phyloP scores from a whole-genome alignment of 768 basidiomycete species.

The Hypholoma fasciculare region DNA sequence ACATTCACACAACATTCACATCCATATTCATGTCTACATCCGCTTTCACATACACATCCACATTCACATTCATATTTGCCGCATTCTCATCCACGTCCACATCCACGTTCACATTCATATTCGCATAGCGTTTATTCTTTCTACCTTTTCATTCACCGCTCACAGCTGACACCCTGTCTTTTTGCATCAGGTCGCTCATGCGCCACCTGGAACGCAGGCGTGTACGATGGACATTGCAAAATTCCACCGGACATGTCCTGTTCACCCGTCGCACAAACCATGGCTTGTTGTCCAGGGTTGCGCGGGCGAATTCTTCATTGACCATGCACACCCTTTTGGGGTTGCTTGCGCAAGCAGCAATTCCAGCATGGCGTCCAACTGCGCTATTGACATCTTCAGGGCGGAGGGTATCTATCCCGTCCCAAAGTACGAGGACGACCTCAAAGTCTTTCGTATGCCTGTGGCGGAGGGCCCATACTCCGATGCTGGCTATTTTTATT shows the following conservation, averaged over 20 bases:
- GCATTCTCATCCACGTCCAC: no score
- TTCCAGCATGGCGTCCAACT: no score
- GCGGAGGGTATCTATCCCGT: conserved; percentile 5
- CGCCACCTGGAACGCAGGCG: conserved; percentile 29
- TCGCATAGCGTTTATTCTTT: no score
- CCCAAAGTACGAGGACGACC: conserved; percentile 2
- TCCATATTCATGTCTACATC: no score
- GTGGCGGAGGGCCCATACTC: no score
- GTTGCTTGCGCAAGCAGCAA: conserved; percentile 25
- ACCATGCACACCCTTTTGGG: conserved; percentile 30
- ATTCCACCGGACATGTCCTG: conserved; percentile 32
- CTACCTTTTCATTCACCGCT: no score
- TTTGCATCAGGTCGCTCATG: conserved; percentile 28
- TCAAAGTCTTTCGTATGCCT: conserved; percentile 2
- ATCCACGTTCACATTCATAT: no score
- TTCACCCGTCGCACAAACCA: conserved; percentile 29
- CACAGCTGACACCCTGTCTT: no score
- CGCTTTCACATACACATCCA: no score
- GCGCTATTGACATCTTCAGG: no score
- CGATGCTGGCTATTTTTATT: neutral
- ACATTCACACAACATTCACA: no score
- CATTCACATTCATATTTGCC: no score
- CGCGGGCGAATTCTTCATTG: conserved; percentile 26
- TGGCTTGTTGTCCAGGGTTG: conserved; percentile 33
- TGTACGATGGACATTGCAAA: conserved; percentile 30